Conservation (phyloP, 805 yeast genomes). For the Candida jianshihensis region DNA sequence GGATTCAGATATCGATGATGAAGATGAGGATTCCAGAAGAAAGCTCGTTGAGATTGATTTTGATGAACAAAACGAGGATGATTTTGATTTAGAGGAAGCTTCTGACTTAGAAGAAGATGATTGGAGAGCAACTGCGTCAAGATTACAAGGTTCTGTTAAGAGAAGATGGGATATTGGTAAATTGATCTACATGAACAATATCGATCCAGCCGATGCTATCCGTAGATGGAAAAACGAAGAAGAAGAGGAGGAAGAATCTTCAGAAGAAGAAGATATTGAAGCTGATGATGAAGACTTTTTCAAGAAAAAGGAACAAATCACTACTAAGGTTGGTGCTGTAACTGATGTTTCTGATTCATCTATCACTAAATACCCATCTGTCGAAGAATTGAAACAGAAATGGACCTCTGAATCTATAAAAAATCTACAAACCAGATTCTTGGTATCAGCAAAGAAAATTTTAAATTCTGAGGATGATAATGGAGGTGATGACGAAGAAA, state of each 20-base stretch:
- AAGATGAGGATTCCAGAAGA: conserved; percentile 33
- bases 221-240: conserved; percentile 61
- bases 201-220: conserved; percentile 67
- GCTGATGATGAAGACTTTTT: conserved; percentile 47
- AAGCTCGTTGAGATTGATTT: conserved; percentile 44
- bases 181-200: conserved; percentile 70
- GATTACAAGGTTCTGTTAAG: conserved; percentile 44
- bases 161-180: conserved; percentile 76
- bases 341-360: conserved; percentile 36
- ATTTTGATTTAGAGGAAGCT: conserved; percentile 44
- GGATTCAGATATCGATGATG: conserved; percentile 34
- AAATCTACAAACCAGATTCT: conserved; percentile 39
- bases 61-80: conserved; percentile 26
- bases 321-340: too few relatives aligned
- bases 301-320: conserved; percentile 42
- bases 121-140: conserved; percentile 47
- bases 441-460: conserved; percentile 44
- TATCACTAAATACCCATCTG: conserved; percentile 29
- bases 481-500: conserved; percentile 37
- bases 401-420: conserved; percentile 40
- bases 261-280: conserved; percentile 32
- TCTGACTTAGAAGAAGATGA: conserved; percentile 40
- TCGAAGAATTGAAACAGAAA: conserved; percentile 38
- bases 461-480: conserved; percentile 25
- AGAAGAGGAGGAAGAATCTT: conserved; percentile 35